Base-by-base conservation (phyloP, 306 rosid genomes). In the Quercus ilex region DNA sequence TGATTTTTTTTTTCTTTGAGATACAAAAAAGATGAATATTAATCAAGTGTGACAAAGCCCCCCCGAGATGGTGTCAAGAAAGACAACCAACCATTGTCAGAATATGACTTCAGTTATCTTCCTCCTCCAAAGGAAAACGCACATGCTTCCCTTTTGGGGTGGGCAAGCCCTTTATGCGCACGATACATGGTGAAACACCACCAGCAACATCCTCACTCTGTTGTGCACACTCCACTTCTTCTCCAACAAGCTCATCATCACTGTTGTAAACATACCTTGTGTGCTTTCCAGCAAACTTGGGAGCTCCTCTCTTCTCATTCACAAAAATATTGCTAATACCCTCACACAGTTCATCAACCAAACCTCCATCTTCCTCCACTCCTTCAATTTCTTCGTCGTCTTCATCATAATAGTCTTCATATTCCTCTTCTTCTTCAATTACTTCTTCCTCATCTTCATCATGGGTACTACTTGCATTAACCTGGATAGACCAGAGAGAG, bases 401-500 rank as follows among this genome's bases (percentile, higher is more conserved):
- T 74, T 76, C 85, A 28, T 73, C 83, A 19, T 73, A 67, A 6
- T 59, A 78, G 11, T 41, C 81, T 14, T 59, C 89, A 11, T 68
- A 72, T 19, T 73, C 86, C 25, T 77, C 84, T 59, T 78, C 86
- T 52, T 51, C 89, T 68, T 72, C 84, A 1, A 35, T 72, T 76
- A 41, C 70, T 30, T 86, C 91, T 21, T 81, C 90, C n/a, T 80
- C 92, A 1, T 88, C 93, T 20, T 90, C 94, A 56, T 86, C 90
- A 4, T 65, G 86, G 12, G 83, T 83, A 65, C 97, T 83, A 65
- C 97, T 91, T 28, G 92, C 97, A 64, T 95, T 95, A 20, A 87
- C 98, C 76, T 93, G 98, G 5, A 93, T 89, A 2, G 98, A 96
- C 99, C 99, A 96, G 33, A 93, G 12, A 3, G 98, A 96, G 26